Percentiles rank a stretch among this genome's conserved stretches.
These are phyloP conservation scores for Solanum pennellii DNA, from an alignment of 257 asterid species.

Conservation along the genomic window DNA sequence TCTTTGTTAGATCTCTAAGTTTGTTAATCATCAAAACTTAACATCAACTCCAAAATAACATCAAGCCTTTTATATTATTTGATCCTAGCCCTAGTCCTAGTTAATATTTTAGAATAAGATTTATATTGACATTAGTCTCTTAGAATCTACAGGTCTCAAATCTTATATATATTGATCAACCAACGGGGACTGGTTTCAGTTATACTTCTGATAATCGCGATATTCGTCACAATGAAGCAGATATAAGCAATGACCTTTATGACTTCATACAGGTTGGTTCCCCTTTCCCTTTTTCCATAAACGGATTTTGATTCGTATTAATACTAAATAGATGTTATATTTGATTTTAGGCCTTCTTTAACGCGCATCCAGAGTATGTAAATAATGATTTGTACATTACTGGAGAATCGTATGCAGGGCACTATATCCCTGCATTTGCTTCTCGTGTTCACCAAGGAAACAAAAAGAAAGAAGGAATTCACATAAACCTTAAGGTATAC, in stretches of 20 bases:
- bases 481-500: slow-evolving; percentile 35
- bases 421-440: slow-evolving; percentile 48
- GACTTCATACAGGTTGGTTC: slow-evolving; percentile 40
- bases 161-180: slow-evolving; percentile 48
- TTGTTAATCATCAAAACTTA: no score
- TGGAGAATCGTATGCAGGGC: slow-evolving; percentile 58
- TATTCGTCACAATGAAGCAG: slow-evolving; percentile 39
- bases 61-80: neutral
- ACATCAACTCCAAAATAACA: no score
- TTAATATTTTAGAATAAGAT: neutral
- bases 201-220: slow-evolving; percentile 33
- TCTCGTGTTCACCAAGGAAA: slow-evolving; percentile 42
- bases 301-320: neutral
- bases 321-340: neutral
- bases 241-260: slow-evolving; percentile 41
- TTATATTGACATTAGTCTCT: neutral
- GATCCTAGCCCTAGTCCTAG: neutral
- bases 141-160: slow-evolving; percentile 23
- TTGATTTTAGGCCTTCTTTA: slow-evolving; percentile 29
- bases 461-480: slow-evolving; percentile 33
- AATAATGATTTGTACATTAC: slow-evolving; percentile 41
- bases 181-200: slow-evolving; percentile 55
- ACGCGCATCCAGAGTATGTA: slow-evolving; percentile 32
- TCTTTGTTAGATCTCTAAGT: no score
- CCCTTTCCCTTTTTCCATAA: neutral